Base-by-base conservation (phyloP, 345 rosid genomes). In the Bruguiera sexangula region DNA sequence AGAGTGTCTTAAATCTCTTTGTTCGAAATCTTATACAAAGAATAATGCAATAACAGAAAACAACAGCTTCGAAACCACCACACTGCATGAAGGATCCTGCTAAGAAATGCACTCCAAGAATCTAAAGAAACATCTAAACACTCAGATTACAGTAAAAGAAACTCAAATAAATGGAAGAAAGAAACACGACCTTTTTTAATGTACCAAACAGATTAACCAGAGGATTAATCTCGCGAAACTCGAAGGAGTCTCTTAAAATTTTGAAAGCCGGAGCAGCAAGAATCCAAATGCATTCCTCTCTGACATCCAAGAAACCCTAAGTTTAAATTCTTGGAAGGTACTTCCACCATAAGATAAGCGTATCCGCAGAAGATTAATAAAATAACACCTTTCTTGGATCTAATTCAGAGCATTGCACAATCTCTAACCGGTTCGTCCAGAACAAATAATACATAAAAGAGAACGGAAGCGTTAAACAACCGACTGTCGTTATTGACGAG, bases 231-330 rank as follows among this genome's bases (percentile, higher is more conserved):
- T 7, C 37, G 37, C 37, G 37, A 34, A 34, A 34, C 37, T 2
- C 37, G 9, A 34, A 34, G 16, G 18, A 43, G 50, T 63, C 83
- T 62, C 24, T 80, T 60, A 75, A 62, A 62, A 65, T 62, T 73
- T 61, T 48, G 63, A 54, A 75, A 66, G 77, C 65, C 65, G 3
- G 54, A 71, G 68, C 83, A 36, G 65, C 60, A 66, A 79, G 59
- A 71, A 65, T 71, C 79, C 79, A 68, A 74, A 78, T 76, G 83
- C 85, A 82, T 66, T 34, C 74, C 73, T 75, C 77, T 81, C 82
- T 67, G 76, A 63, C 82, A 73, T 65, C 62, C 68, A 29, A 59
- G 65, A 76, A 86, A 80, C 85, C 86, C 88, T 79, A 81, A 77
- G 71, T 75, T 69, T 67, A 57, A 77, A 63, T 43, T 32, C 66